Evolutionary conservation across 1,284 basidiomycete genomes (phyloP), one percentile per base, ranked within the genome.

Genomic region (Fomitiporia mediterranea): DNA sequence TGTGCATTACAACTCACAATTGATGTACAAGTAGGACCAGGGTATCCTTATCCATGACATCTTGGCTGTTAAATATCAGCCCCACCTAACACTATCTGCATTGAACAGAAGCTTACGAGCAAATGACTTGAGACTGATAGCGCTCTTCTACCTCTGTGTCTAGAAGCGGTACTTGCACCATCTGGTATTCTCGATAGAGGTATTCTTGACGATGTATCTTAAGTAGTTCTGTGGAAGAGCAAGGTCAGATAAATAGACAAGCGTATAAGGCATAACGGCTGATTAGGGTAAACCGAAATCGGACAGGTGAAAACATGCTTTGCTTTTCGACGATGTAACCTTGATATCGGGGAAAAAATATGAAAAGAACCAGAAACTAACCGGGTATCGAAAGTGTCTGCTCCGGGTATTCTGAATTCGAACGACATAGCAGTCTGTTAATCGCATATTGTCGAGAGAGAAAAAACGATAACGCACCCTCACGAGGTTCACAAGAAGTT

Each of bases 1-100:
- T 47, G 23, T 28, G 4, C 27, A 19, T 1, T 21, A 7, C 21
- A n/a, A 72, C 87, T 66, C 67, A 94, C 94, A 95, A 91, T 75
- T 97, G 94, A 71, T 97, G 94, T 7, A 89, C 83, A 64, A 96
- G 89, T 37, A 96, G 70, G 21, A 97, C 80, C 32, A 95, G 66
- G 0, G 84, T 87, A 32, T 82, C 74, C 59, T 80, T 87, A 56
- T 81, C 81, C 68, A 84, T 82, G 50, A 87, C 69, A 68, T 91
- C 85, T 34, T 72, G 66, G 19, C 89, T 90, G 55, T 23, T n/a
- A 35, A 38, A 38, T 38, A 56, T 46, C 40, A 32, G 59, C 17
- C 56, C 51, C 55, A 65, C 34, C 21, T 21, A 27, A 43, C 27
- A 25, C 4, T 35, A 11, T n/a, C n/a, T 55, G 13, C 60, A 23